Evolutionary conservation across 2,329 filamentous ascomycete genomes (phyloP), one percentile per base, ranked within the genome.

Genomic region (Talaromyces rugulosus): DNA sequence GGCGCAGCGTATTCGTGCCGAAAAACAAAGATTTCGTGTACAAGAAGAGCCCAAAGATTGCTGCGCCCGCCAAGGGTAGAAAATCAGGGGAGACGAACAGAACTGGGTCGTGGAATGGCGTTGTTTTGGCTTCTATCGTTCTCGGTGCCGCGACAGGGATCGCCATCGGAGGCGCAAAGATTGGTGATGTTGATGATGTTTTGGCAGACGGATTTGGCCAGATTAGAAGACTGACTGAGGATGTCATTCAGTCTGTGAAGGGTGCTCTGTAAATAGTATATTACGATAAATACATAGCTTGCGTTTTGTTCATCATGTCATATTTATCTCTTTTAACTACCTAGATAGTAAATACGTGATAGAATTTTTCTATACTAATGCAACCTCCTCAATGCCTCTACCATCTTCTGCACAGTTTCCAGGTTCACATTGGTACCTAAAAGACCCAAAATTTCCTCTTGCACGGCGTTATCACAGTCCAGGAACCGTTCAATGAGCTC

Each of bases 401-500:
- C 82, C 83, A 79, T 86, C 72, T 74, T 88, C 82, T 65, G 91
- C 75, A 80, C 80, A 85, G 65, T 60, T 80, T 89, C 66, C 83
- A 81, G 56, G 80, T 87, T 73, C 79, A 86, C 56, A 84, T 79
- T 60, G 77, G 73, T 67, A 77, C 79, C 75, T 61, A 86, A 67
- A 1, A 81, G 80, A 23, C 78, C 71, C 7, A 84, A 78, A 61
- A 86, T 81, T 67, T 80, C 78, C 63, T 79, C 77, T 70, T 88
- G 85, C 63, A 82, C 68, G 5, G 80, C 79, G 60, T 88, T 86
- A 53, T 84, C 81, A 65, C 90, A 79, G 65, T 92, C 88, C 66
- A 98, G 75, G 71, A 97, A 97, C 58, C 86, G 78, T 77, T 98
- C 94, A 12, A 99, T 82, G 69, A 98, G 81, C 73, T 97, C 94